Evolutionary conservation across 768 basidiomycete species (phyloP).

Genomic region (Ramaria sp.): DNA sequence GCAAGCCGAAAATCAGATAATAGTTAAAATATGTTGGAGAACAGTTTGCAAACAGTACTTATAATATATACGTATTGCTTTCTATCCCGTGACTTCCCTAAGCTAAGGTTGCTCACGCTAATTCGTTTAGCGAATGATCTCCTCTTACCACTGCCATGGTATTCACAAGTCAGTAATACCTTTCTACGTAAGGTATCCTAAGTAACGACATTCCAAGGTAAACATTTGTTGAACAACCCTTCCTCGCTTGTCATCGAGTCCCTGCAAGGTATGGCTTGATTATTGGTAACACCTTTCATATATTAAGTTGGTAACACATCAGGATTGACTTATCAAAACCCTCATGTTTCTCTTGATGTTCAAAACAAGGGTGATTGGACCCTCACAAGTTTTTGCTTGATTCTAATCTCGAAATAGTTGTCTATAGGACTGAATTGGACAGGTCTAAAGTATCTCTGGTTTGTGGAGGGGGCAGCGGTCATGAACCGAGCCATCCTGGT

Average conservation of each 20-base stretch:
- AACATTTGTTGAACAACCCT: slow-evolving; percentile 74
- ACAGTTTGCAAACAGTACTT: no score
- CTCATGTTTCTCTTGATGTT: slow-evolving; percentile 57
- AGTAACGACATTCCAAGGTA: slow-evolving; percentile 21
- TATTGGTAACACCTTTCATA: neutral
- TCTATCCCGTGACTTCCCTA: neutral
- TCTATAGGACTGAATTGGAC: slow-evolving; percentile 47
- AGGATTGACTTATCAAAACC: slow-evolving; percentile 39
- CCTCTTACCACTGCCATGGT: slow-evolving; percentile 1
- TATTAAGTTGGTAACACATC: neutral
- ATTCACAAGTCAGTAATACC: slow-evolving; percentile 1
- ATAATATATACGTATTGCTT: no score
- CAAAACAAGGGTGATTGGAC: slow-evolving; percentile 50
- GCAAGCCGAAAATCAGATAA: no score
- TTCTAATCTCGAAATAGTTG: slow-evolving; percentile 32
- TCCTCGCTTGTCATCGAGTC: slow-evolving; percentile 67
- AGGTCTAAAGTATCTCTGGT: slow-evolving; percentile 62
- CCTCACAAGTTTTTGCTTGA: neutral
- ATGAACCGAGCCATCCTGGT: slow-evolving; percentile 84
- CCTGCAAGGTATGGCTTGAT: slow-evolving; percentile 45
- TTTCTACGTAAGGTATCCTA: neutral
- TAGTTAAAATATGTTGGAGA: no score
- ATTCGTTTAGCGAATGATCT: neutral
- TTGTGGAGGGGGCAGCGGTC: slow-evolving; percentile 81
- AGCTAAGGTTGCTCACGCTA: neutral